Conservation (phyloP, 768 basidiomycete species). For the Agaricus bisporus region DNA sequence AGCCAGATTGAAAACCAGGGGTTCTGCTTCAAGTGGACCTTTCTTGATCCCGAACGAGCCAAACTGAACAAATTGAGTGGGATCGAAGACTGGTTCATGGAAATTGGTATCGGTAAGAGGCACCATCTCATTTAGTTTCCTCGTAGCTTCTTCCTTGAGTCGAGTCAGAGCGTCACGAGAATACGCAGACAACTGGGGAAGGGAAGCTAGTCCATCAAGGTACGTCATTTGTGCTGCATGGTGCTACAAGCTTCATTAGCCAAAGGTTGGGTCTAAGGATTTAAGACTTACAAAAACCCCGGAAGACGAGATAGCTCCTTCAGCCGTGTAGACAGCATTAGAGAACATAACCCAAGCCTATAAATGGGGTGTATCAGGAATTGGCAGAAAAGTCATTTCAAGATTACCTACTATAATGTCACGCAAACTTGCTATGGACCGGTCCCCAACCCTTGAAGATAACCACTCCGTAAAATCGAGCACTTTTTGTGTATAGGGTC, state of each 20-base stretch:
- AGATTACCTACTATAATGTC: conserved; percentile 71
- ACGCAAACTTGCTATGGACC: conserved; percentile 67
- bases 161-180: conserved; percentile 50
- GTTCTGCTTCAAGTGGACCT: conserved; percentile 36
- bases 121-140: conserved; percentile 49
- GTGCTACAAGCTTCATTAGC: conserved; percentile 44
- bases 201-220: conserved; percentile 80
- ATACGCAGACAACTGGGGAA: conserved; percentile 66
- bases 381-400: neutral
- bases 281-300: conserved; percentile 61
- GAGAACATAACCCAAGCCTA: conserved; percentile 94
- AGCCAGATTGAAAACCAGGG: conserved; percentile 65
- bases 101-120: conserved; percentile 29
- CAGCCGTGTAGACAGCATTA: conserved; percentile 45
- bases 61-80: conserved; percentile 41
- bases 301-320: conserved; percentile 28
- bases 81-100: conserved; percentile 25
- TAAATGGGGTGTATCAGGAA: conserved; percentile 5
- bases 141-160: conserved; percentile 55
- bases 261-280: neutral
- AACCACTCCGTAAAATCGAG: conserved; percentile 85
- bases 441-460: conserved; percentile 50
- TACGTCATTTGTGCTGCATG: conserved; percentile 93
- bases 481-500: conserved; percentile 49
- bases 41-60: conserved; percentile 70